These are phyloP conservation scores for Lasiodiplodia sp. DNA, from an alignment of 2,329 filamentous ascomycete genomes.

Conservation along the genomic window DNA sequence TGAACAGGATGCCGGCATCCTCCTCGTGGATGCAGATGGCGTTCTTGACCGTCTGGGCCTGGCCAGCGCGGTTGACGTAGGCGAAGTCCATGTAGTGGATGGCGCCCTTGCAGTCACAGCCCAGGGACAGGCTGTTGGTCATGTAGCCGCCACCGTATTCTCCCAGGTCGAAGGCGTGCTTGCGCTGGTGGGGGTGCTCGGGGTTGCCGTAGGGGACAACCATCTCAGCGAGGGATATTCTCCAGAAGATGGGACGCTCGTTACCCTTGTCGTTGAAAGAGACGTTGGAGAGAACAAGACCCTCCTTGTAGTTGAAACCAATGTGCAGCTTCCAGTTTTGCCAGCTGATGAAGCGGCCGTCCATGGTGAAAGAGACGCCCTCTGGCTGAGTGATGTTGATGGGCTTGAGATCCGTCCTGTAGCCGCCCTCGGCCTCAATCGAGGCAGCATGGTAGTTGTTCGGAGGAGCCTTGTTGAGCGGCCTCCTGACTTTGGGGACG, in stretches of 20 bases:
- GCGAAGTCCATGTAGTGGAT: slow-evolving; percentile 92
- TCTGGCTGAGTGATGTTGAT: slow-evolving; percentile 88
- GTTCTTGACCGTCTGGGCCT: slow-evolving; percentile 85
- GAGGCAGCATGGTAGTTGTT: slow-evolving; percentile 82
- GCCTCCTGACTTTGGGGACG: slow-evolving; percentile 77
- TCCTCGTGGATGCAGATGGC: slow-evolving; percentile 96
- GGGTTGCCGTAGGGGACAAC: slow-evolving; percentile 89
- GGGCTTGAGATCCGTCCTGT: slow-evolving; percentile 80
- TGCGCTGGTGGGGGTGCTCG: slow-evolving; percentile 79
- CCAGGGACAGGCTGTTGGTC: slow-evolving; percentile 78
- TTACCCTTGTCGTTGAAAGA: slow-evolving; percentile 84
- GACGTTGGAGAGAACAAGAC: slow-evolving; percentile 89
- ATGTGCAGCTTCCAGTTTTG: slow-evolving; percentile 94
- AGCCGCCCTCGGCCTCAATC: slow-evolving; percentile 77
- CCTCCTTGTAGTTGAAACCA: slow-evolving; percentile 94
- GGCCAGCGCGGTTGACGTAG: slow-evolving; percentile 79
- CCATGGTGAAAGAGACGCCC: slow-evolving; percentile 83
- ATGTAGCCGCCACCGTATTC: slow-evolving; percentile 85
- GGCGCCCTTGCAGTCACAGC: slow-evolving; percentile 86
- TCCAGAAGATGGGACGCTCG: slow-evolving; percentile 82
- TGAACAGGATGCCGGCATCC: slow-evolving; percentile 90
- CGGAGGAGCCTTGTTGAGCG: slow-evolving; percentile 72
- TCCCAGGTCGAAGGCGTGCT: slow-evolving; percentile 81
- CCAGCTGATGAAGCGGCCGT: slow-evolving; percentile 79
- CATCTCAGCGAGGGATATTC: slow-evolving; percentile 90